These are phyloP conservation scores for Schizosaccharomyces osmophilus DNA, from an alignment of 805 yeast species.

Conservation along the genomic window DNA sequence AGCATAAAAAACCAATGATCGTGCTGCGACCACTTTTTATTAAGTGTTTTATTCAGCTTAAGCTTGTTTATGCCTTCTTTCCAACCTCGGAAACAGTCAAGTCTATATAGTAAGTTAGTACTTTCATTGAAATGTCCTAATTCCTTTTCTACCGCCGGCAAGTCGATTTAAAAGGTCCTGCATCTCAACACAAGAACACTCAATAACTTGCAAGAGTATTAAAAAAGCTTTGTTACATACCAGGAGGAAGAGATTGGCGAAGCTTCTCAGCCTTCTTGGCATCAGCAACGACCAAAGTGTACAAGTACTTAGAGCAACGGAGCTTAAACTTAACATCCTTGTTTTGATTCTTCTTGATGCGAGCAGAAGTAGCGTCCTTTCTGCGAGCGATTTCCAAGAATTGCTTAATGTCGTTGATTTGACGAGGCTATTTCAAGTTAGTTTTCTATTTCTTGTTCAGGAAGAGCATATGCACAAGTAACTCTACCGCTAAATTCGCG, in stretches of 20 bases:
- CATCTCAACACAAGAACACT: too few species aligned
- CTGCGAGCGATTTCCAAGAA: conserved; percentile 70
- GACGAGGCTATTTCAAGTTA: neutral
- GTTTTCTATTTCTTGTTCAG: neutral
- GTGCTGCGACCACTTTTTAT: neutral
- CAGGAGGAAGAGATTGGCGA: conserved; percentile 90
- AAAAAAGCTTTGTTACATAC: conserved; percentile 5
- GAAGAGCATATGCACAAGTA: neutral
- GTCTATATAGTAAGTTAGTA: neutral
- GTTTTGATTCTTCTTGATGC: conserved; percentile 80
- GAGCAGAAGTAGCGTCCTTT: conserved; percentile 79
- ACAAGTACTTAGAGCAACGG: conserved; percentile 82
- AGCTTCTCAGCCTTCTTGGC: conserved; percentile 92
- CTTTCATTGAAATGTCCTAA: too few species aligned
- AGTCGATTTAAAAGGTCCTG: too few species aligned
- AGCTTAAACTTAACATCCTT: conserved; percentile 97
- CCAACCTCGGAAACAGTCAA: neutral
- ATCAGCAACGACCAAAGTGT: conserved; percentile 88
- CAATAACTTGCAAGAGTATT: too few species aligned
- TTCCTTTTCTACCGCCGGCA: too few species aligned
- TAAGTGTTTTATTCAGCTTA: neutral
- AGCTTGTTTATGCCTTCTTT: neutral
- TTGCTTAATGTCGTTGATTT: conserved; percentile 61
- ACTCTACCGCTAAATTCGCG: neutral
- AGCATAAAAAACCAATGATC: too few species aligned